These are phyloP conservation scores for Cryomyces minteri DNA, from an alignment of 495 filamentous ascomycete genomes.

Conservation along the genomic window DNA sequence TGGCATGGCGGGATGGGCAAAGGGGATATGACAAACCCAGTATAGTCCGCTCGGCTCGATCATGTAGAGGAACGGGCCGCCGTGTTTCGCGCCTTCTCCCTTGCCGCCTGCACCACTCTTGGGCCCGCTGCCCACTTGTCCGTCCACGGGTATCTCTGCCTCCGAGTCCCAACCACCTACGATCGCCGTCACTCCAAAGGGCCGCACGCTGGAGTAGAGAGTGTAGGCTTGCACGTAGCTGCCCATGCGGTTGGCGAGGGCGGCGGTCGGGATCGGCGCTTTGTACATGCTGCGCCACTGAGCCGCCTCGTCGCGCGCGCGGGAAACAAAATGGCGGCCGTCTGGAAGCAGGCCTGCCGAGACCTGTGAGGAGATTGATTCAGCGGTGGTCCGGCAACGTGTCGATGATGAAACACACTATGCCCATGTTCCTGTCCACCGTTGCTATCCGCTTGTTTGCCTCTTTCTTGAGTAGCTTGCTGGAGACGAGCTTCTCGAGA, in stretches of 20 bases:
- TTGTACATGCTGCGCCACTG: slow-evolving; percentile 81
- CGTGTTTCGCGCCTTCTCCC: slow-evolving; percentile 50
- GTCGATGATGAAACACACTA: slow-evolving; percentile 14
- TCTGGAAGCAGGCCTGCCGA: slow-evolving; percentile 88
- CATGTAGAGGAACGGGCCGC: slow-evolving; percentile 92
- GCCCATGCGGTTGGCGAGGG: slow-evolving; percentile 79
- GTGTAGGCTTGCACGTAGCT: slow-evolving; percentile 95
- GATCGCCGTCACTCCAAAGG: slow-evolving; percentile 91
- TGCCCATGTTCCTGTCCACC: slow-evolving; percentile 80
- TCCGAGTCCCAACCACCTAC: slow-evolving; percentile 85
- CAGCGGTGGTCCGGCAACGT: not conserved
- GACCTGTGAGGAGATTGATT: slow-evolving; percentile 34
- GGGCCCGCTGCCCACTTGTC: slow-evolving; percentile 68
- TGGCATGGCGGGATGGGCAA: slow-evolving; percentile 3
- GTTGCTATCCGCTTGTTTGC: slow-evolving; percentile 95
- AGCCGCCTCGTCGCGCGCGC: slow-evolving; percentile 82
- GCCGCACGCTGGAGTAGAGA: slow-evolving; percentile 85
- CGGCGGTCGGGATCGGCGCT: slow-evolving; percentile 68
- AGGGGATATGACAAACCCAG: slow-evolving; percentile 42
- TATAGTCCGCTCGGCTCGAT: slow-evolving; percentile 92
- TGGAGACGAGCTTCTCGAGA: slow-evolving; percentile 87
- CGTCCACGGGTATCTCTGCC: slow-evolving; percentile 61
- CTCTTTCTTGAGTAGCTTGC: slow-evolving; percentile 81
- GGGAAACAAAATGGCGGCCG: slow-evolving; percentile 84
- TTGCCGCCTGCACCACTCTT: slow-evolving; percentile 64